Conservation (phyloP, 2,329 filamentous ascomycete genomes). For the Alternaria triticimaculans region DNA sequence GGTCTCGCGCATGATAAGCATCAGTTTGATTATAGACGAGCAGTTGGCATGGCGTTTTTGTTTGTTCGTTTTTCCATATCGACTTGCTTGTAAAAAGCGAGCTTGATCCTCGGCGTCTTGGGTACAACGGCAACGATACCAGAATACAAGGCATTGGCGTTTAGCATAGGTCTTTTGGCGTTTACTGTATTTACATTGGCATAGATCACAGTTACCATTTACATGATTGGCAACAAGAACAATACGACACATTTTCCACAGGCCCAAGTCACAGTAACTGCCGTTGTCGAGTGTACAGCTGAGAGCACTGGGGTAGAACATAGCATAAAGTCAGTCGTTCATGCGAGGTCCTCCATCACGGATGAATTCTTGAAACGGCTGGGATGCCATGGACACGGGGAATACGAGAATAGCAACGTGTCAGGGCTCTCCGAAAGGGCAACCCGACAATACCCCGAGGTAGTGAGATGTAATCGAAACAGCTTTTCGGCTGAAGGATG, state of each 20-base stretch:
- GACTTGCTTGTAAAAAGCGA: neutral
- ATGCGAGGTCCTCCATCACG: slow-evolving; percentile 5
- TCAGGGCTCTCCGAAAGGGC: neutral
- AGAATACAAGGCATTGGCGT: neutral
- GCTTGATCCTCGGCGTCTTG: slow-evolving; percentile 5
- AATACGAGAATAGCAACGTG: slow-evolving; percentile 3
- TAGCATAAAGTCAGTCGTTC: slow-evolving; percentile 9
- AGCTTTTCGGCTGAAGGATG: neutral
- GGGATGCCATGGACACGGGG: neutral
- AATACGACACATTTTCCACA: neutral
- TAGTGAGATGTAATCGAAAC: neutral
- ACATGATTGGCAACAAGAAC: slow-evolving; percentile 1
- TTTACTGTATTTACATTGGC: neutral
- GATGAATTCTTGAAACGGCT: slow-evolving; percentile 4
- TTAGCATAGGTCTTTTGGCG: slow-evolving; percentile 1
- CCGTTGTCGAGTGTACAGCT: neutral
- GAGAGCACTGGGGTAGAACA: neutral
- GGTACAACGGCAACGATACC: slow-evolving; percentile 2
- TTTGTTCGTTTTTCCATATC: neutral
- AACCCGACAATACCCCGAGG: neutral
- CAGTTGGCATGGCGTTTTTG: neutral
- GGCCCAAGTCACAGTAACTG: neutral
- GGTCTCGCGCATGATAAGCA: neutral
- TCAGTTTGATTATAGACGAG: neutral
- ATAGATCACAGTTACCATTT: neutral